phyloP scores from a whole-genome alignment of 169 alveolate species.

The Cryptosporidium andersoni region DNA sequence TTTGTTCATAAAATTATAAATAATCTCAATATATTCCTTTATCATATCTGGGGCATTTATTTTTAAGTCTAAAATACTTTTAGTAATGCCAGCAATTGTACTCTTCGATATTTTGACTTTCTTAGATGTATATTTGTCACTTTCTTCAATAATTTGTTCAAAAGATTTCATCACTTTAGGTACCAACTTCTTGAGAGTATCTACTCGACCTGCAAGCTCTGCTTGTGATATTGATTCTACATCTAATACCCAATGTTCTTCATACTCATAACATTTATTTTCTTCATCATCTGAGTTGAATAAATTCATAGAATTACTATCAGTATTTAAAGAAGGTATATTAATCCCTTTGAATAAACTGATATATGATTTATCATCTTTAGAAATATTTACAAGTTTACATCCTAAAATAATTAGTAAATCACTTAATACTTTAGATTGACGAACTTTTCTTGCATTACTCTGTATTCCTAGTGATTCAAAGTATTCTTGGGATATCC shows the following conservation, averaged over 20 bases:
- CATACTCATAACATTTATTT: not conserved
- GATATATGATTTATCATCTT: conserved; percentile 12
- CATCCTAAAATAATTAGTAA: conserved; percentile 28
- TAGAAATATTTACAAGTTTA: conserved; percentile 8
- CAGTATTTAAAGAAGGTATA: not conserved
- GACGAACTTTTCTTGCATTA: conserved; percentile 1
- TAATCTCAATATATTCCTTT: no score
- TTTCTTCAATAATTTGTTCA: no score
- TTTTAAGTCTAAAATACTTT: no score
- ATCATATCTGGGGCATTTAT: no score
- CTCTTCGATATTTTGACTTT: no score
- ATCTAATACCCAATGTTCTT: conserved; percentile 22
- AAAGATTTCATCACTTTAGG: no score
- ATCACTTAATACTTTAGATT: conserved; percentile 11
- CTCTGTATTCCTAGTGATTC: conserved; percentile 22
- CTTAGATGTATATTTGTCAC: no score
- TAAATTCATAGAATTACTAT: not conserved
- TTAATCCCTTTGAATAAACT: conserved; percentile 38
- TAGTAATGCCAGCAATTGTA: no score
- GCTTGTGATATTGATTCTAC: not conserved
- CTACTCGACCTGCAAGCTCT: conserved; percentile 9
- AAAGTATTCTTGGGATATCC: conserved; percentile 31
- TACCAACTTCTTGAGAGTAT: no score
- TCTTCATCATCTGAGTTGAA: conserved; percentile 4
- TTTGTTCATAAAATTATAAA: no score